phyloP scores from a whole-genome alignment of 2,329 filamentous ascomycete genomes.

The Cladosporium sp. region DNA sequence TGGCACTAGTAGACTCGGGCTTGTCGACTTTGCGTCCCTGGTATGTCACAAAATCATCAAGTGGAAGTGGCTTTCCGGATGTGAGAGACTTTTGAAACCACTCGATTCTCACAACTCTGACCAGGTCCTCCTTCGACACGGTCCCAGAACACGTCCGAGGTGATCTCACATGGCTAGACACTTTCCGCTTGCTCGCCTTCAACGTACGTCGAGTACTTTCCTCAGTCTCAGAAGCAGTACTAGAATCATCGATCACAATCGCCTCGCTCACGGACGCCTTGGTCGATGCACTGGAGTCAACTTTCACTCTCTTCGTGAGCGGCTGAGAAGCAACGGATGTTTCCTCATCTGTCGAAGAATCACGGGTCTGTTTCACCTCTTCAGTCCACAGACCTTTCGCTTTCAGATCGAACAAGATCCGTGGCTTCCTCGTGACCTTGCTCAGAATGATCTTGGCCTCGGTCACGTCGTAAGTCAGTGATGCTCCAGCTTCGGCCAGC shows the following conservation, averaged over 20 bases:
- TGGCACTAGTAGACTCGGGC: not conserved
- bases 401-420: slow-evolving; percentile 75
- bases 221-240: slow-evolving; percentile 32
- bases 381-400: slow-evolving; percentile 59
- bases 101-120: slow-evolving; percentile 50
- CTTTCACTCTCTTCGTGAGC: slow-evolving; percentile 6
- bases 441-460: slow-evolving; percentile 74
- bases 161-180: not conserved
- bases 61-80: slow-evolving; percentile 40
- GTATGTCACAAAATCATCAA: slow-evolving; percentile 51
- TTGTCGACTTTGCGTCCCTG: slow-evolving; percentile 36
- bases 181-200: not conserved
- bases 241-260: slow-evolving; percentile 26
- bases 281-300: not conserved
- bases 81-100: slow-evolving; percentile 51
- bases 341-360: slow-evolving; percentile 1
- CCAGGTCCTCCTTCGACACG: not conserved
- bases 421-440: slow-evolving; percentile 63
- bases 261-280: slow-evolving; percentile 9
- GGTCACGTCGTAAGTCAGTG: slow-evolving; percentile 64
- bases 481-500: slow-evolving; percentile 52
- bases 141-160: not conserved
- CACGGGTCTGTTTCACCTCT: slow-evolving; percentile 33
- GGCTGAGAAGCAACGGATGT: not conserved
- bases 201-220: not conserved